Evolutionary conservation across 2,329 filamentous ascomycete species (phyloP).

Genomic region (Venturia effusa): DNA sequence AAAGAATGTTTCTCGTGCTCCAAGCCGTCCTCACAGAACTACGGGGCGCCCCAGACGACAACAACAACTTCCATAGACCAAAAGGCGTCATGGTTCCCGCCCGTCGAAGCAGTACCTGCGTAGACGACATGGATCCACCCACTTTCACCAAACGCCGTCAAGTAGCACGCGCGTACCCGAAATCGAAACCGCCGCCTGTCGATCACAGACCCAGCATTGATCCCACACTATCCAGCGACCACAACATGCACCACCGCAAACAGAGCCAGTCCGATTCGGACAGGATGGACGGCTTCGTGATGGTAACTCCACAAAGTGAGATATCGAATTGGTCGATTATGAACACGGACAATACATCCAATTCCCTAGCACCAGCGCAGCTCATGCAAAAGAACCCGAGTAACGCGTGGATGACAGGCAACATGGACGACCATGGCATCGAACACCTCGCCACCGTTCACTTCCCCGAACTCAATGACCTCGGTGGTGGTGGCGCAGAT

Average conservation of each 20-base stretch:
- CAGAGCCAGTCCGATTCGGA: slow-evolving; percentile 17
- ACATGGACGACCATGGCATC: slow-evolving; percentile 11
- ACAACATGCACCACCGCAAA: not conserved
- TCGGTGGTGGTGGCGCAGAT: slow-evolving; percentile 11
- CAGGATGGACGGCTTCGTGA: slow-evolving; percentile 18
- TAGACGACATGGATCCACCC: slow-evolving; percentile 15
- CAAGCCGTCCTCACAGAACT: slow-evolving; percentile 43
- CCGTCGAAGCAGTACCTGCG: slow-evolving; percentile 20
- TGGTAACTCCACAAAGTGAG: slow-evolving; percentile 22
- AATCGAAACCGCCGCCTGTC: slow-evolving; percentile 14
- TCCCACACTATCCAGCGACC: not conserved
- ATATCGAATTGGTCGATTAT: slow-evolving; percentile 17
- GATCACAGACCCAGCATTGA: slow-evolving; percentile 12
- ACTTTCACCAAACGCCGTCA: slow-evolving; percentile 22
- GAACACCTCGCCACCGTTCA: slow-evolving; percentile 20
- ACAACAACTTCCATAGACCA: slow-evolving; percentile 11
- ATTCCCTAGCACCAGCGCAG: not conserved
- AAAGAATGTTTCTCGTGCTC: slow-evolving; percentile 42
- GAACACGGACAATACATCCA: not conserved
- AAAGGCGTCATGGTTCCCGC: slow-evolving; percentile 20
- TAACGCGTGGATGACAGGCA: slow-evolving; percentile 22
- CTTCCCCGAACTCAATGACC: slow-evolving; percentile 21
- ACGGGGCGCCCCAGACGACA: slow-evolving; percentile 15
- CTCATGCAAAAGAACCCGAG: not conserved
- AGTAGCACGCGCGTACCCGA: slow-evolving; percentile 14